phyloP scores from a whole-genome alignment of 306 rosid species.

The Dryas drummondii region DNA sequence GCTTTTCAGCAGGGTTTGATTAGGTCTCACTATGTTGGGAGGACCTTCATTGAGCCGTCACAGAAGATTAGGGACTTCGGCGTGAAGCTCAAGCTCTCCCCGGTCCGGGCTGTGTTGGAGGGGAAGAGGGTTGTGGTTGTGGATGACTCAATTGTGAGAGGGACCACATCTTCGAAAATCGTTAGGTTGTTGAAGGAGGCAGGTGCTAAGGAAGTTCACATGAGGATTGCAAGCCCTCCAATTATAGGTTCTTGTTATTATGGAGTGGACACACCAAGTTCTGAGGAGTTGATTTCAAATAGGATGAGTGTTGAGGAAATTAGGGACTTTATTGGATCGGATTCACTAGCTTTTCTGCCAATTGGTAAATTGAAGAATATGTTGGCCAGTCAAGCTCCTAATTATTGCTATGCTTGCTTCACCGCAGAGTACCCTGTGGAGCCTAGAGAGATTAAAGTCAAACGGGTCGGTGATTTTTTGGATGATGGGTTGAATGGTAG shows the following conservation, averaged over 20 bases:
- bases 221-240: conserved; percentile 97
- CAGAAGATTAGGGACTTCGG: conserved; percentile 95
- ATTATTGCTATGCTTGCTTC: conserved; percentile 87
- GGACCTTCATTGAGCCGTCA: conserved; percentile 96
- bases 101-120: conserved; percentile 76
- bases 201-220: conserved; percentile 95
- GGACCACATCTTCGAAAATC: conserved; percentile 90
- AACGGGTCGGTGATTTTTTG: conserved; percentile 82
- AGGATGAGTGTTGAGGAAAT: conserved; percentile 85
- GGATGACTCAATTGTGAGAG: conserved; percentile 94
- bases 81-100: conserved; percentile 79
- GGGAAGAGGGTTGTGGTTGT: conserved; percentile 97
- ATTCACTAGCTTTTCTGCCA: conserved; percentile 89
- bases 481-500: conserved; percentile 92
- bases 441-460: conserved; percentile 78
- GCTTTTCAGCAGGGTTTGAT: conserved; percentile 92
- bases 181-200: conserved; percentile 88
- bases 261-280: conserved; percentile 94
- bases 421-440: conserved; percentile 94
- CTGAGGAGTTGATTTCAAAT: conserved; percentile 91
- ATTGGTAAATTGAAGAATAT: conserved; percentile 57
- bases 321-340: conserved; percentile 77
- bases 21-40: conserved; percentile 94
- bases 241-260: conserved; percentile 88
- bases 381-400: conserved; percentile 52